Base-by-base conservation (phyloP, 2,329 filamentous ascomycete genomes). In the Sclerotinia minor region DNA sequence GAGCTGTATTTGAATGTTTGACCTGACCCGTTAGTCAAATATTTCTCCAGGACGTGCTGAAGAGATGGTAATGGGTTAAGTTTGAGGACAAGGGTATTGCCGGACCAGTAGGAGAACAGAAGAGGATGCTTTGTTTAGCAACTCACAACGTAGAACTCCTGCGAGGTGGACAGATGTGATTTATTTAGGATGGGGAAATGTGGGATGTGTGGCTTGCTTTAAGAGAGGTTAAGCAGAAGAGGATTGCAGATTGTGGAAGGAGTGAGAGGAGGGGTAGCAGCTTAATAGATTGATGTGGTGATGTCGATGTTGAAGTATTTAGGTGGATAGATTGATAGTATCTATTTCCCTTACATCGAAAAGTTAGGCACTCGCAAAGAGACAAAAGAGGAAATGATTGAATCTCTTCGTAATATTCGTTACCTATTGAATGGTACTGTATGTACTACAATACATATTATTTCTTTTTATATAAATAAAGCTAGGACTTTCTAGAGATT, bases 91-190 rank as follows among this genome's bases (percentile, higher is more conserved):
- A 58, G 54, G 54, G 54, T 44, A 19, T 44, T 58, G 54, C 35
- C 54, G 54, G 54, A 44, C 54, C 54, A 58, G 54, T 58, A 21
- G n/a, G 11, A 58, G 54, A 57, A 24, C 13, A 57, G 54, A 50
- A 50, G 47, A 50, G 45, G n/a, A 44, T 35, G n/a, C 35, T 58
- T 58, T 44, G 54, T 58, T 58, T 24, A 21, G 5, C 15, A 26
- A 44, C 54, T 41, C 24, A 57, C 54, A 24, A 41, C 11, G n/a
- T 38, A 15, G 24, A 19, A n/a, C 32, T 55, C 13, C 53, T 50
- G n/a, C 21, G 21, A 53, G 19, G 38, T n/a, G 24, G 7, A 19
- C 5, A 19, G 52, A 15, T 35, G 29, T 32, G 4, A 35, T 32
- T 5, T 11, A 29, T 19, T 5, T 13, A 32, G 29, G 29, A 41